These are phyloP conservation scores for Echinochloa phyllopogon DNA, from an alignment of 176 grass and related monocot genomes.

Conservation along the genomic window DNA sequence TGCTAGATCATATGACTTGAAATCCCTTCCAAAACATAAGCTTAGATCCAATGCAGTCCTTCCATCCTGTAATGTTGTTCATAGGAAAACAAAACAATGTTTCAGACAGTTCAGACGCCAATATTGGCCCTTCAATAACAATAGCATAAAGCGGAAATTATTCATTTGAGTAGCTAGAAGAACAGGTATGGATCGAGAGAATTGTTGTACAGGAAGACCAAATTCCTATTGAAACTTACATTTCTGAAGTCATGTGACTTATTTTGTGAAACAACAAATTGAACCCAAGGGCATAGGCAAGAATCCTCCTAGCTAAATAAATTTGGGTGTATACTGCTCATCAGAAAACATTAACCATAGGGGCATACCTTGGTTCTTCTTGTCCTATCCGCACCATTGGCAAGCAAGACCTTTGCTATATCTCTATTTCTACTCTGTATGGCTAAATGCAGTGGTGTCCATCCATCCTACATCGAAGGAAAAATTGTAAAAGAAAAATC, in stretches of 20 bases:
- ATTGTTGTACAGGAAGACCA: neutral
- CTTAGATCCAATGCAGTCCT: constrained; percentile 86
- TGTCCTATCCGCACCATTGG: constrained; percentile 86
- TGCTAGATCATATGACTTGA: constrained; percentile 93
- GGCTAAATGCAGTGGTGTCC: constrained; percentile 82
- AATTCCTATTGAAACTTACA: neutral
- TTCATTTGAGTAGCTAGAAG: neutral
- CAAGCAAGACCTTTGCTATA: constrained; percentile 78
- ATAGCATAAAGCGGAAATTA: neutral
- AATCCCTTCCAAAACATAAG: constrained; percentile 94
- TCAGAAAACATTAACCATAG: neutral
- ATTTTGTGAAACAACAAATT: constrained; percentile 1
- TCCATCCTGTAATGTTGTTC: constrained; percentile 65
- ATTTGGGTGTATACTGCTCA: neutral
- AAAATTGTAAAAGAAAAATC: constrained; percentile 20
- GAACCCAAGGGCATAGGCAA: neutral
- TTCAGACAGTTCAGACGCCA: neutral
- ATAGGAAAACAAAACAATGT: neutral
- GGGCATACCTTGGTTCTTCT: constrained; percentile 77
- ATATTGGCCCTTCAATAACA: neutral
- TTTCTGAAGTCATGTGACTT: neutral
- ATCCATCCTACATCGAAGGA: constrained; percentile 67
- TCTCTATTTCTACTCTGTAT: constrained; percentile 92
- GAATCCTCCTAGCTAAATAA: neutral
- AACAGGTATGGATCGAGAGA: neutral